Evolutionary conservation across 1,139 yeast genomes (phyloP).

Genomic region (Tardiomyces digboiensis): DNA sequence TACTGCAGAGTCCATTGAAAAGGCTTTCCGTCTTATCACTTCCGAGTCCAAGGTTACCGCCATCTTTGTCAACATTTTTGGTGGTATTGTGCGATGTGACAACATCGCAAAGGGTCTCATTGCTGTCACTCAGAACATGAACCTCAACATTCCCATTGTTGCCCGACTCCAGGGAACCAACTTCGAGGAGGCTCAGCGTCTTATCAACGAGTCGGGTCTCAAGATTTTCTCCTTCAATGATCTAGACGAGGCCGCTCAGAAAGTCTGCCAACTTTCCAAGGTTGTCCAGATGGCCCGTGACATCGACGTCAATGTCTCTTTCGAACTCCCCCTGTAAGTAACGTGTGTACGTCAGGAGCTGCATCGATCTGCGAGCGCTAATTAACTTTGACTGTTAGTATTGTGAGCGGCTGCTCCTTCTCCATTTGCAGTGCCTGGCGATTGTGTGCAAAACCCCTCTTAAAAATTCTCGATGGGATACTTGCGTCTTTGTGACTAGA

Average conservation of each 20-base stretch:
- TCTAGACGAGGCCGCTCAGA: slow-evolving; percentile 96
- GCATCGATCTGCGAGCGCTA: neutral
- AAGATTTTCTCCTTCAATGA: slow-evolving; percentile 89
- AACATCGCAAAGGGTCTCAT: slow-evolving; percentile 96
- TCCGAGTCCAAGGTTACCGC: slow-evolving; percentile 88
- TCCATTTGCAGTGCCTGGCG: no score
- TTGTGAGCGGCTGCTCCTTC: no score
- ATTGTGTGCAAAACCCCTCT: no score
- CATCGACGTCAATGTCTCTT: slow-evolving; percentile 39
- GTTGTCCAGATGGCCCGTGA: slow-evolving; percentile 39
- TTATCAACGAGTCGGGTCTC: slow-evolving; percentile 83
- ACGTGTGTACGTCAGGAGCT: slow-evolving; percentile 1
- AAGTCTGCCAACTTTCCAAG: slow-evolving; percentile 69
- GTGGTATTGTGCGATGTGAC: slow-evolving; percentile 99
- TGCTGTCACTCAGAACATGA: slow-evolving; percentile 84
- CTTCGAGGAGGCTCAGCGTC: slow-evolving; percentile 78
- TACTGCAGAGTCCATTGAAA: slow-evolving; percentile 95
- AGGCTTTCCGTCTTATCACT: slow-evolving; percentile 90
- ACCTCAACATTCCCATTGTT: slow-evolving; percentile 87
- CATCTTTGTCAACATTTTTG: slow-evolving; percentile 96
- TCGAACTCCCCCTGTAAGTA: slow-evolving; percentile 35
- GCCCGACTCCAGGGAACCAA: slow-evolving; percentile 99
- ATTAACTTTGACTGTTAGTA: no score
- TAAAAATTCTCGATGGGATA: no score
- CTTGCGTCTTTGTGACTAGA: no score